Evolutionary conservation across 2,329 filamentous ascomycete genomes (phyloP).

Genomic region (Biscogniauxia mediterranea): DNA sequence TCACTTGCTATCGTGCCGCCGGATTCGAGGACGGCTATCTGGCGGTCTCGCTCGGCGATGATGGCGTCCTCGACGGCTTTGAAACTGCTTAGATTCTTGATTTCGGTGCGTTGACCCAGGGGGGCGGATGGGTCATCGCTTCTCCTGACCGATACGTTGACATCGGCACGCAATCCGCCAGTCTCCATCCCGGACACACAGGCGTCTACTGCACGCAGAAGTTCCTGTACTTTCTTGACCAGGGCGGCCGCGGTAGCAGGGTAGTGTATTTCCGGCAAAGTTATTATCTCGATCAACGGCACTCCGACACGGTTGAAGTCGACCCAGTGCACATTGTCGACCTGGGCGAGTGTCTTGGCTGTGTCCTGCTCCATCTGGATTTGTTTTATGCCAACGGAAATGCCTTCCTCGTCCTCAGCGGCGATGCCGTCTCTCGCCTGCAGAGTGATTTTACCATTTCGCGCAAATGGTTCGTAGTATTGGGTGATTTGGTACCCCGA

Average conservation of each 20-base stretch:
- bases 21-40: conserved; percentile 75
- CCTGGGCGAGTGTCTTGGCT: conserved; percentile 83
- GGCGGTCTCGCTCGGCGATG: conserved; percentile 83
- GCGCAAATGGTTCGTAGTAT: conserved; percentile 75
- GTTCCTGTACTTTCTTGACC: conserved; percentile 81
- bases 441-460: conserved; percentile 70
- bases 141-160: conserved; percentile 85
- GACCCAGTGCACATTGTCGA: conserved; percentile 70
- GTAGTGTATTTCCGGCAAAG: conserved; percentile 81
- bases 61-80: conserved; percentile 95
- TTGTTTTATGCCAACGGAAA: conserved; percentile 83
- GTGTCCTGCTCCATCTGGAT: conserved; percentile 98
- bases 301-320: conserved; percentile 93
- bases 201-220: conserved; percentile 77
- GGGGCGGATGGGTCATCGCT: conserved; percentile 40
- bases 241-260: conserved; percentile 84
- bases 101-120: conserved; percentile 87
- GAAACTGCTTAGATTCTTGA: conserved; percentile 95
- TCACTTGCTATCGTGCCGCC: conserved; percentile 78
- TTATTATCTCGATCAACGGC: conserved; percentile 93
- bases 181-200: conserved; percentile 91
- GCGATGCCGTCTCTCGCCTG: conserved; percentile 76
- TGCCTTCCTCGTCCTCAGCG: conserved; percentile 65
- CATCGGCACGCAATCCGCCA: conserved; percentile 86
- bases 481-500: conserved; percentile 97